Evolutionary conservation across 306 rosid genomes (phyloP).

Genomic region (Lupinus albus): DNA sequence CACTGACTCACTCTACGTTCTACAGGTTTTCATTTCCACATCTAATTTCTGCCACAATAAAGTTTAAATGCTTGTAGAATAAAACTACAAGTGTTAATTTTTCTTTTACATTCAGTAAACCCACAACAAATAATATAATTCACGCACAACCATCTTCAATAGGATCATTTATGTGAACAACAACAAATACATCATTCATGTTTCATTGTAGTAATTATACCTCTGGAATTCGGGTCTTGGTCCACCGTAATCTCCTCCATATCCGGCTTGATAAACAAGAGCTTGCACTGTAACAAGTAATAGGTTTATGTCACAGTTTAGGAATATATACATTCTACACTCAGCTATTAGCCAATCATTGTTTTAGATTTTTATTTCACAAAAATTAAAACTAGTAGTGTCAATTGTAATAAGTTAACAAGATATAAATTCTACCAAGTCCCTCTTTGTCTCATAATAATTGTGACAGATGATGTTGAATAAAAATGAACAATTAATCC

Average conservation of each 20-base stretch:
- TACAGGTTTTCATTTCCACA: not conserved
- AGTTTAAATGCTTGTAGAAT: not conserved
- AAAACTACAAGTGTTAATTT: not conserved
- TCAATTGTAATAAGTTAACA: too few relatives aligned
- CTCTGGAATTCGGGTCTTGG: slow-evolving; percentile 53
- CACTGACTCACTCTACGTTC: not conserved
- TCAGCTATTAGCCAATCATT: too few relatives aligned
- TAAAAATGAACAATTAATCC: not conserved
- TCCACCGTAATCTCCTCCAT: slow-evolving; percentile 61
- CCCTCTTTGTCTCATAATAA: slow-evolving; percentile 10
- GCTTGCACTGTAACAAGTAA: slow-evolving; percentile 65
- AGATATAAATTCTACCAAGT: slow-evolving; percentile 3
- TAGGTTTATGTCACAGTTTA: slow-evolving; percentile 4
- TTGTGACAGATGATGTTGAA: slow-evolving; percentile 4
- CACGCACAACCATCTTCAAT: not conserved
- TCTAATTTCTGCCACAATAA: not conserved
- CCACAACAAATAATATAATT: slow-evolving; percentile 22
- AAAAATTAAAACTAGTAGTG: too few relatives aligned
- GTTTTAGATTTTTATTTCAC: too few relatives aligned
- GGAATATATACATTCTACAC: too few relatives aligned
- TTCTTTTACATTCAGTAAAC: slow-evolving; percentile 14
- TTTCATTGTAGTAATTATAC: slow-evolving; percentile 40
- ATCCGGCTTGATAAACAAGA: slow-evolving; percentile 64
- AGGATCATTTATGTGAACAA: not conserved
- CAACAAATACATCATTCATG: not conserved